Percentiles rank a stretch among this genome's conserved stretches.
These are phyloP conservation scores for Wallacemonas sp. DNA, from an alignment of 208 protist genomes.

Conservation along the genomic window DNA sequence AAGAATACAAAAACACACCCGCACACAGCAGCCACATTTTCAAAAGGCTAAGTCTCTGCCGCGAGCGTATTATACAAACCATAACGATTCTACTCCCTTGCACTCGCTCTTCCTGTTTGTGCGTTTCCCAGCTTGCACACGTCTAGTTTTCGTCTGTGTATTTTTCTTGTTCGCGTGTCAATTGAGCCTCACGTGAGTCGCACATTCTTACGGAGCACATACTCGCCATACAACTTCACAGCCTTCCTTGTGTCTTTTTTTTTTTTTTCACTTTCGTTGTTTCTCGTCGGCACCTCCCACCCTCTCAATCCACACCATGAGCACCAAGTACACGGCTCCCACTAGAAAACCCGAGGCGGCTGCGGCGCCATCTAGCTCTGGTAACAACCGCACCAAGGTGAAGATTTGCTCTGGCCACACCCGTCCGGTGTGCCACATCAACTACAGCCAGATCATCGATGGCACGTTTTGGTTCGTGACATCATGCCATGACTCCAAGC, in stretches of 20 bases:
- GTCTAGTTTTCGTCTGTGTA: no score
- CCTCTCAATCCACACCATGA: conserved; percentile 25
- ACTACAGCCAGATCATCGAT: conserved; percentile 91
- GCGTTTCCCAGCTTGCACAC: no score
- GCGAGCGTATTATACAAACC: no score
- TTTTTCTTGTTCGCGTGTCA: no score
- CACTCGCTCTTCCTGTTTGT: no score
- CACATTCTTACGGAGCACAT: no score
- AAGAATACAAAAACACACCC: no score
- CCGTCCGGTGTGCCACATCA: conserved; percentile 90
- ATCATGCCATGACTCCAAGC: conserved; percentile 91
- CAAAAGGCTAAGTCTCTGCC: no score
- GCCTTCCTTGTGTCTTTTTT: background rate
- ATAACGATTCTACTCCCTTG: no score
- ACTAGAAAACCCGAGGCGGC: conserved; percentile 42
- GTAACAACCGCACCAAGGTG: conserved; percentile 63
- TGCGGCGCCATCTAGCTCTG: conserved; percentile 19
- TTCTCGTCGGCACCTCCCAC: conserved; percentile 9
- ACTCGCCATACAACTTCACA: no score
- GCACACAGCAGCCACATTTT: no score
- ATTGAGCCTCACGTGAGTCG: no score
- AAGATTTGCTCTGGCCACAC: conserved; percentile 93
- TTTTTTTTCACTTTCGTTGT: background rate
- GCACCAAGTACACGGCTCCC: conserved; percentile 69
- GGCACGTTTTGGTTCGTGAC: conserved; percentile 93